These are phyloP conservation scores for Gardenia jasminoides DNA, from an alignment of 257 asterid genomes.

Conservation along the genomic window DNA sequence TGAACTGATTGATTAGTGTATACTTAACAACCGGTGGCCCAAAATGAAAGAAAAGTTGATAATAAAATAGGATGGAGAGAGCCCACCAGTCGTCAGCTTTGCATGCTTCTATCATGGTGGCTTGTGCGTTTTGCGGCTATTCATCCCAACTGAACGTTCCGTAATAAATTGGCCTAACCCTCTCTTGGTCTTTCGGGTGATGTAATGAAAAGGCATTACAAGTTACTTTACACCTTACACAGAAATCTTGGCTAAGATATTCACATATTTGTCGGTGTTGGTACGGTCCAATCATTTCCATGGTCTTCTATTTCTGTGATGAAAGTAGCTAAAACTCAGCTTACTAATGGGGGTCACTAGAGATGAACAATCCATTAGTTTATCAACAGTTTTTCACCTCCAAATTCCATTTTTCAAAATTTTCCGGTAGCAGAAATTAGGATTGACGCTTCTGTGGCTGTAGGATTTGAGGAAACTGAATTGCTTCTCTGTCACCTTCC, in stretches of 20 bases:
- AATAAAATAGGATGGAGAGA: background rate
- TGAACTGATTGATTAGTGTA: no score
- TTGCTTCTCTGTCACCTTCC: background rate
- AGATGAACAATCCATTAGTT: background rate
- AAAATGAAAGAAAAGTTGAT: background rate
- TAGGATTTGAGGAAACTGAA: background rate
- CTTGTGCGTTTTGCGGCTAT: background rate
- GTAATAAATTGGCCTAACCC: background rate
- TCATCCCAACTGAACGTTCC: background rate
- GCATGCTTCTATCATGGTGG: background rate
- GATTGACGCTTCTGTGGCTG: background rate
- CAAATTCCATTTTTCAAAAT: background rate
- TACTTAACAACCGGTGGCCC: background rate
- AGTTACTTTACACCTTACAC: background rate
- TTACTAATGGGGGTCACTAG: no score
- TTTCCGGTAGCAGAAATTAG: background rate
- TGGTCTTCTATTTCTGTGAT: background rate
- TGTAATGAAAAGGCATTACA: background rate
- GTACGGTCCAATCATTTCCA: background rate
- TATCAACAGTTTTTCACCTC: background rate
- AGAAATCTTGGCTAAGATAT: constrained; percentile 15
- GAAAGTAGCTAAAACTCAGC: background rate
- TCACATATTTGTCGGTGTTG: background rate
- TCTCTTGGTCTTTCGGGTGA: constrained; percentile 1
- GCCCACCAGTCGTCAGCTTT: constrained; percentile 9